Evolutionary conservation across 257 asterid species (phyloP).

Genomic region (Asclepias syriaca): DNA sequence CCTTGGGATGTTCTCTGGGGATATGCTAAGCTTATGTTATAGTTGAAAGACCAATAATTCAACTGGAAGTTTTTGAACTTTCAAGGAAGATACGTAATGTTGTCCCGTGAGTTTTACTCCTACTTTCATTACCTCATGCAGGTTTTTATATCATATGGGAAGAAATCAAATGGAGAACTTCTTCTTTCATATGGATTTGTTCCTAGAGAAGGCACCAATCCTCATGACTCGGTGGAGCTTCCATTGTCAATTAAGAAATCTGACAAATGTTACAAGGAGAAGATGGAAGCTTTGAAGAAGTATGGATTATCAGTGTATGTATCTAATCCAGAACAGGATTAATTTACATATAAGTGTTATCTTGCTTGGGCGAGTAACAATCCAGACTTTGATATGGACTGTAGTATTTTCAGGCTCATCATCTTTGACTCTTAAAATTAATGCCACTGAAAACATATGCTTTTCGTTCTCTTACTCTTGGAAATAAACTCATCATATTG

Average conservation of each 20-base stretch:
- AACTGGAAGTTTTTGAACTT: background rate
- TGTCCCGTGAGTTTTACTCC: conserved; percentile 1
- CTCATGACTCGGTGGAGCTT: conserved; percentile 76
- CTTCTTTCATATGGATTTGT: conserved; percentile 95
- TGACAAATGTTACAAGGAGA: conserved; percentile 76
- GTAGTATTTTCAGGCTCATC: background rate
- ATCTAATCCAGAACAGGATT: conserved; percentile 6
- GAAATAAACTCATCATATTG: conserved; percentile 3
- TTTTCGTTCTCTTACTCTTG: background rate
- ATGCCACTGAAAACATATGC: background rate
- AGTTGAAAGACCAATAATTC: background rate
- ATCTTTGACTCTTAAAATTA: background rate
- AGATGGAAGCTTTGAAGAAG: conserved; percentile 56
- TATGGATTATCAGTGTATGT: conserved; percentile 72
- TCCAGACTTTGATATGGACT: too few species aligned
- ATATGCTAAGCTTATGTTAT: background rate
- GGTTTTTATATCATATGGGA: conserved; percentile 93
- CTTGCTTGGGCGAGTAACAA: background rate
- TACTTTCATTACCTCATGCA: conserved; percentile 29
- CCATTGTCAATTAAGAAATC: conserved; percentile 57
- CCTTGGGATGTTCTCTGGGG: background rate
- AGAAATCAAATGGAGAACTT: conserved; percentile 87
- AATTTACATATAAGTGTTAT: conserved; percentile 1
- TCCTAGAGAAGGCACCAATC: conserved; percentile 94
- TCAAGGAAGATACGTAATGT: background rate